phyloP scores from a whole-genome alignment of 768 basidiomycete genomes.

The Tephrocybe sp. region DNA sequence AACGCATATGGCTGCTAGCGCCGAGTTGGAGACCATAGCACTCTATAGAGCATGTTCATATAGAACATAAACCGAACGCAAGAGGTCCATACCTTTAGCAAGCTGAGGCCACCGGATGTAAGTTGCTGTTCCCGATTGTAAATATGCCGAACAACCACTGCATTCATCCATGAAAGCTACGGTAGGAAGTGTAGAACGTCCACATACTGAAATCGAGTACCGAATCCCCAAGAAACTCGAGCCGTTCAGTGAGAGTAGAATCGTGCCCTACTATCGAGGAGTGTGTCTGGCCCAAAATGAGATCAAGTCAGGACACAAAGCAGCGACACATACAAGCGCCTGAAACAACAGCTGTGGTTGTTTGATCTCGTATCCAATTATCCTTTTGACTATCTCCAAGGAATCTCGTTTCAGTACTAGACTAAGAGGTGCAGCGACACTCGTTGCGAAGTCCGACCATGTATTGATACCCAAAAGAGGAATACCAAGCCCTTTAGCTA shows the following conservation, averaged over 20 bases:
- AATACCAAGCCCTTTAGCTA: slow-evolving; percentile 63
- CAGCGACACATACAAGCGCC: slow-evolving; percentile 59
- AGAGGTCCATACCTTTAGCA: slow-evolving; percentile 65
- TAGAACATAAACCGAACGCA: too few species aligned
- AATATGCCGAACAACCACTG: slow-evolving; percentile 76
- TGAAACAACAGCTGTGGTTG: slow-evolving; percentile 65
- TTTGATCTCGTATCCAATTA: slow-evolving; percentile 63
- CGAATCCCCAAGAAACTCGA: slow-evolving; percentile 87
- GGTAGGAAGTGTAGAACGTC: slow-evolving; percentile 4
- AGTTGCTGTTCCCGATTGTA: slow-evolving; percentile 62
- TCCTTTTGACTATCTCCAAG: slow-evolving; percentile 56
- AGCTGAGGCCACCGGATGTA: slow-evolving; percentile 74
- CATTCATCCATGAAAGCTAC: slow-evolving; percentile 8
- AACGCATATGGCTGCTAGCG: slow-evolving; percentile 76
- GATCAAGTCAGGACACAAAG: neutral
- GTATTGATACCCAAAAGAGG: slow-evolving; percentile 61
- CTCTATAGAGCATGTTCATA: too few species aligned
- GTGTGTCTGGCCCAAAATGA: slow-evolving; percentile 55
- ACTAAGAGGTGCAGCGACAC: slow-evolving; percentile 43
- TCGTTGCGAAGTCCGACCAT: slow-evolving; percentile 70
- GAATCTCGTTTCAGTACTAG: slow-evolving; percentile 46
- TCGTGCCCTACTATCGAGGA: slow-evolving; percentile 57
- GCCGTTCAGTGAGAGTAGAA: slow-evolving; percentile 63
- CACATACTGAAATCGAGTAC: slow-evolving; percentile 78
- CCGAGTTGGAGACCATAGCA: slow-evolving; percentile 84